Conservation (phyloP, 202 grass and related monocot genomes). For the Zizania palustris region DNA sequence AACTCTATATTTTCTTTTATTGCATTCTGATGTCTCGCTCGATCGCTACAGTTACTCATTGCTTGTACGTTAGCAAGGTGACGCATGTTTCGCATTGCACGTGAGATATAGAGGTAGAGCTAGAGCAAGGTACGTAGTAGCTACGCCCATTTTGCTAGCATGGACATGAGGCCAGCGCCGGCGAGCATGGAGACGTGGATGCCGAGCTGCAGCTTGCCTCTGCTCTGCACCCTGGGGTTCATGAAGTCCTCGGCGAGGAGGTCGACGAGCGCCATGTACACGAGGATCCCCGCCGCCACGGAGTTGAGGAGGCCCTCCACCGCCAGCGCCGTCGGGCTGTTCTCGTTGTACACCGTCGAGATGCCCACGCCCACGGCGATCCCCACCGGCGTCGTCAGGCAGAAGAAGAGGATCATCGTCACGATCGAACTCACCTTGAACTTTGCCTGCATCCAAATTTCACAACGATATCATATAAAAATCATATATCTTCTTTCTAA, state of each 20-base stretch:
- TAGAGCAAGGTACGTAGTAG: background rate
- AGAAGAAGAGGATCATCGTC: constrained; percentile 73
- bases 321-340: constrained; percentile 57
- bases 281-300: constrained; percentile 60
- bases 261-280: constrained; percentile 81
- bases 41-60: too few species aligned
- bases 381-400: constrained; percentile 69
- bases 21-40: too few species aligned
- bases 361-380: constrained; percentile 52
- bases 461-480: too few species aligned
- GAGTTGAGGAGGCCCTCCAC: constrained; percentile 64
- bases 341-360: constrained; percentile 60
- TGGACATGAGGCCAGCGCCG: constrained; percentile 71
- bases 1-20: too few species aligned
- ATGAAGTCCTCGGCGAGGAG: constrained; percentile 77
- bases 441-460: constrained; percentile 46
- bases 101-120: background rate
- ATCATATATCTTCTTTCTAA: too few species aligned
- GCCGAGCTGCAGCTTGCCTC: constrained; percentile 49
- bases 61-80: too few species aligned
- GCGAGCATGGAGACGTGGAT: constrained; percentile 53
- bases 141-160: constrained; percentile 79
- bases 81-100: background rate
- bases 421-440: constrained; percentile 50
- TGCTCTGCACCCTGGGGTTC: constrained; percentile 67